Percentiles rank a stretch among this genome's conserved stretches.
Conservation (phyloP, 176 grass and related monocot species). For the Rhynchospora tenuis region DNA sequence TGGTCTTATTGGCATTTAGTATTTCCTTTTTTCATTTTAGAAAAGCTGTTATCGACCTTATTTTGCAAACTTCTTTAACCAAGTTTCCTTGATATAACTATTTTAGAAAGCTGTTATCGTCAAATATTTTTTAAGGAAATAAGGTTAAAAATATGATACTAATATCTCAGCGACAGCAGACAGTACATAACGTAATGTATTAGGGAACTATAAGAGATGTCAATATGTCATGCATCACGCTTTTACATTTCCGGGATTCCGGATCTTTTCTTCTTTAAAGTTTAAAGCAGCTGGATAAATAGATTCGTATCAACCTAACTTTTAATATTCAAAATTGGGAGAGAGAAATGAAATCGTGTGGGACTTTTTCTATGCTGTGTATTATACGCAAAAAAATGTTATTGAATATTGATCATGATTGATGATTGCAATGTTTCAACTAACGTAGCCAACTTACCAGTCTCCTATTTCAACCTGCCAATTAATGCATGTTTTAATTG, state of each 20-base stretch:
- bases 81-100: no score
- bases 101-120: no score
- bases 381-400: background rate
- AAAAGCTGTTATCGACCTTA: no score
- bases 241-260: background rate
- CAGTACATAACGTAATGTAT: background rate
- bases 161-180: background rate
- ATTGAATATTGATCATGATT: conserved; percentile 11
- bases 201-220: background rate
- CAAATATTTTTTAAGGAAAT: no score
- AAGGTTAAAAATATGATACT: no score
- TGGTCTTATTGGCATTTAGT: no score
- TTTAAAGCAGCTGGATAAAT: background rate
- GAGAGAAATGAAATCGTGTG: background rate
- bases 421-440: conserved; percentile 18
- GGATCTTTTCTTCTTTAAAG: background rate
- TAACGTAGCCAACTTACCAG: background rate
- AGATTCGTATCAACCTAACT: background rate
- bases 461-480: background rate
- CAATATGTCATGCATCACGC: background rate
- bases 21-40: no score
- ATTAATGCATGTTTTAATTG: background rate
- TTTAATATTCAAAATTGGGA: conserved; percentile 1
- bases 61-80: no score
- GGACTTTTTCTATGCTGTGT: background rate